A percentile compares a stretch with the other conserved stretches of the same genome.
These are phyloP conservation scores for Rhodotorula toruloides DNA, from an alignment of 768 basidiomycete genomes.

Conservation along the genomic window DNA sequence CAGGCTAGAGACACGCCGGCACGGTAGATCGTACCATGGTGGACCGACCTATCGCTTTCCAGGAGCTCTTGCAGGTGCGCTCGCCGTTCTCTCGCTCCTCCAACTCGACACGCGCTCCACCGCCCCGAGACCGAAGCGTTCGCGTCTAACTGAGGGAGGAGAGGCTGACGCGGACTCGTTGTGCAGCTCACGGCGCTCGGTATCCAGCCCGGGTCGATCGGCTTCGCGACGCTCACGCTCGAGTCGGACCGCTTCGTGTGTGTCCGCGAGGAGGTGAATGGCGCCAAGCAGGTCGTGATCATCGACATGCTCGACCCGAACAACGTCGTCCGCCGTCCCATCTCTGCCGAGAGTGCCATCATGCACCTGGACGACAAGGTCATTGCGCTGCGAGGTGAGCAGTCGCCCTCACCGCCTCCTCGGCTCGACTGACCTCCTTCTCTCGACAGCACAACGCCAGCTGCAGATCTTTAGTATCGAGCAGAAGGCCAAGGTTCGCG, in stretches of 20 bases:
- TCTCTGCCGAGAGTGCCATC: slow-evolving; percentile 97
- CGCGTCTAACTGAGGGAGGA: not conserved
- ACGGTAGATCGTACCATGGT: too few species aligned
- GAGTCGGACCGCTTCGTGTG: slow-evolving; percentile 99
- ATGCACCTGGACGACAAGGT: slow-evolving; percentile 98
- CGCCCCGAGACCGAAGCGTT: not conserved
- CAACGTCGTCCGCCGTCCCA: slow-evolving; percentile 90
- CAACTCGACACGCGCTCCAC: slow-evolving; percentile 2
- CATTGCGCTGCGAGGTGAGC: slow-evolving; percentile 87
- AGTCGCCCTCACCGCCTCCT: slow-evolving; percentile 28
- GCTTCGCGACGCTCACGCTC: slow-evolving; percentile 92
- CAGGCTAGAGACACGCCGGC: too few species aligned
- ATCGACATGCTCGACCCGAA: slow-evolving; percentile 96
- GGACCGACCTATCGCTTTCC: slow-evolving; percentile 34
- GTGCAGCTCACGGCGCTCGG: slow-evolving; percentile 86
- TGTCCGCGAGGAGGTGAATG: slow-evolving; percentile 85
- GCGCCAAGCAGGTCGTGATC: slow-evolving; percentile 96
- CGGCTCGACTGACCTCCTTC: too few species aligned
- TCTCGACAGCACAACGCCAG: slow-evolving; percentile 72
- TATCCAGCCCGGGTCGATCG: slow-evolving; percentile 92
- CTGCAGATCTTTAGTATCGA: slow-evolving; percentile 98
- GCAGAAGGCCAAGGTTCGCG: slow-evolving; percentile 94
- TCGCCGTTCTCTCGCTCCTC: not conserved
- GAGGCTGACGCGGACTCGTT: not conserved
- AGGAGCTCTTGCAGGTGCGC: slow-evolving; percentile 34